phyloP scores from a whole-genome alignment of 75 land plant genomes.

The Chamaecyparis obtusa region DNA sequence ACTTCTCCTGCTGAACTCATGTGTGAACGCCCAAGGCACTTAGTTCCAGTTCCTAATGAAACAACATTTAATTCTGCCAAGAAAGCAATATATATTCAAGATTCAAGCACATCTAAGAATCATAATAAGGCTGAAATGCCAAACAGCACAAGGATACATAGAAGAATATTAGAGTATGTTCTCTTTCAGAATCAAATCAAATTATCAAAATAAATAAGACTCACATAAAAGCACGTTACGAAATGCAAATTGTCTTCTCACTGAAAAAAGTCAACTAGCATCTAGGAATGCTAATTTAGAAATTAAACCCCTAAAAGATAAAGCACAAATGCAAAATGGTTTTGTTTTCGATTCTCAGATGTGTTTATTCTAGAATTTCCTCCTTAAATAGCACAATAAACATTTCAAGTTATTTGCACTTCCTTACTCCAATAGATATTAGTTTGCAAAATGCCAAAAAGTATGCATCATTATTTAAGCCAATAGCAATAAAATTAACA shows the following conservation, averaged over 20 bases:
- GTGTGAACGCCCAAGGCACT: conserved; percentile 69
- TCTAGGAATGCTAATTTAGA: background rate
- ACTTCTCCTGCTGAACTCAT: conserved; percentile 70
- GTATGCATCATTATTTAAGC: background rate
- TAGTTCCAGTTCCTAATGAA: conserved; percentile 90
- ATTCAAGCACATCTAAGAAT: background rate
- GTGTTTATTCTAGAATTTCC: background rate
- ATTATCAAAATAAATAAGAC: background rate
- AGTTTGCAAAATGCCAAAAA: background rate
- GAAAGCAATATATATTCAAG: background rate
- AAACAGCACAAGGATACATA: background rate
- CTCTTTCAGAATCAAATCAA: background rate
- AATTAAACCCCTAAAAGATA: background rate
- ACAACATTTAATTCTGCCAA: conserved; percentile 62
- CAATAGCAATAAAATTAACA: too few relatives aligned
- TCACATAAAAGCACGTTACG: background rate
- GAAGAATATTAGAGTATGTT: background rate
- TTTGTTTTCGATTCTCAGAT: background rate
- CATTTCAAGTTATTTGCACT: background rate
- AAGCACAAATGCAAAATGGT: background rate
- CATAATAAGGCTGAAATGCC: background rate
- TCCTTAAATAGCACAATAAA: background rate
- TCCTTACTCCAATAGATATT: background rate
- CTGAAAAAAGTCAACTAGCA: background rate
- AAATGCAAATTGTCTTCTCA: background rate